Conservation (phyloP, 129 eudicot genomes). For the Logfia minima region DNA sequence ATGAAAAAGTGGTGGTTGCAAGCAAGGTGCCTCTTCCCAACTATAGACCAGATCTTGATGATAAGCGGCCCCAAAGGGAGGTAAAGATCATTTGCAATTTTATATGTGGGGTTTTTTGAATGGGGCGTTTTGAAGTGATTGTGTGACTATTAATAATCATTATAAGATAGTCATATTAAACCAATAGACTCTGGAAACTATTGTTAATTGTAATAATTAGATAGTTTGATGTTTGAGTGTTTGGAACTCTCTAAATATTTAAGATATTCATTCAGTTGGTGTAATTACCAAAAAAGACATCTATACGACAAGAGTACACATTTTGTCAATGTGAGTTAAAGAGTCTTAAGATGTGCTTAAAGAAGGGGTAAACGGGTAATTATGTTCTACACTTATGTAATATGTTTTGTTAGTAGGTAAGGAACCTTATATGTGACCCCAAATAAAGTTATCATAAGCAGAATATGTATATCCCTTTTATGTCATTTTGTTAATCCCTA, state of each 20-base stretch:
- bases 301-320: background rate
- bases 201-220: background rate
- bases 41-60: slow-evolving; percentile 97
- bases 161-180: background rate
- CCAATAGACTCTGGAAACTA: background rate
- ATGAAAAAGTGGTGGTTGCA: slow-evolving; percentile 94
- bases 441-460: background rate
- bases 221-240: background rate
- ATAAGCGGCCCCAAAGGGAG: slow-evolving; percentile 99
- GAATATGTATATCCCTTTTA: background rate
- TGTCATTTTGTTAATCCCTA: background rate
- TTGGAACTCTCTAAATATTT: background rate
- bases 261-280: background rate
- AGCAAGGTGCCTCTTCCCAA: slow-evolving; percentile 99
- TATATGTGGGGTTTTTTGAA: background rate
- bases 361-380: background rate
- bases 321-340: background rate
- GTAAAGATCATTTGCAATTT: slow-evolving; percentile 38
- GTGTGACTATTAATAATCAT: background rate
- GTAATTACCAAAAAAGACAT: background rate
- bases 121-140: background rate
- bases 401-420: background rate
- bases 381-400: background rate
- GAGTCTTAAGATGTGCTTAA: background rate
- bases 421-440: background rate